A percentile compares a stretch with the other conserved stretches of the same genome.
Evolutionary conservation across 176 grass and related monocot species (phyloP).

Genomic region (Pharus latifolius): DNA sequence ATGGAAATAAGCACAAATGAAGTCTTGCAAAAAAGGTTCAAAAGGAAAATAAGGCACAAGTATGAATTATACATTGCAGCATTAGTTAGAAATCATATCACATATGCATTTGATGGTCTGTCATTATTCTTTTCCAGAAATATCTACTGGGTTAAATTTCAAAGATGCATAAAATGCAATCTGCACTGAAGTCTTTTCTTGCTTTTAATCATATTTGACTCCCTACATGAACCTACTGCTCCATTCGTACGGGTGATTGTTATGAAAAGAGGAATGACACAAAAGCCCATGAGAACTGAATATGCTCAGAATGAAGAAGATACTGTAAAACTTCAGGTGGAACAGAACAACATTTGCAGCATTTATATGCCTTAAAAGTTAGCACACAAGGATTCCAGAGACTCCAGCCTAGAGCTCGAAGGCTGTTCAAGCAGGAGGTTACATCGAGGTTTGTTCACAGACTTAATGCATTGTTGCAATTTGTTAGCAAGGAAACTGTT

Average conservation of each 20-base stretch:
- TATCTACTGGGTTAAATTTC: background rate
- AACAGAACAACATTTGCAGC: background rate
- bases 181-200: constrained; percentile 1
- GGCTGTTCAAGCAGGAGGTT: constrained; percentile 14
- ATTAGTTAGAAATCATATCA: background rate
- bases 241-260: background rate
- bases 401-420: constrained; percentile 9
- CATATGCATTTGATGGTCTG: background rate
- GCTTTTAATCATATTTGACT: background rate
- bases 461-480: background rate
- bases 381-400: constrained; percentile 4
- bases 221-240: constrained; percentile 5
- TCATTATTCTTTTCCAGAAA: background rate
- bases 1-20: background rate
- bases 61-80: background rate
- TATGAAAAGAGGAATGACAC: background rate
- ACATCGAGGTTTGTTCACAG: constrained; percentile 18
- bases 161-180: background rate
- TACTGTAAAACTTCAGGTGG: constrained; percentile 1
- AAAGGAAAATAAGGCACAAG: background rate
- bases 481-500: background rate
- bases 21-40: background rate
- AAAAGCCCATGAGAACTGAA: constrained; percentile 9
- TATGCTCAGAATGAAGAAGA: background rate
- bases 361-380: constrained; percentile 1